Conservation (phyloP, 768 basidiomycete genomes). For the Pleurotus eryngii region DNA sequence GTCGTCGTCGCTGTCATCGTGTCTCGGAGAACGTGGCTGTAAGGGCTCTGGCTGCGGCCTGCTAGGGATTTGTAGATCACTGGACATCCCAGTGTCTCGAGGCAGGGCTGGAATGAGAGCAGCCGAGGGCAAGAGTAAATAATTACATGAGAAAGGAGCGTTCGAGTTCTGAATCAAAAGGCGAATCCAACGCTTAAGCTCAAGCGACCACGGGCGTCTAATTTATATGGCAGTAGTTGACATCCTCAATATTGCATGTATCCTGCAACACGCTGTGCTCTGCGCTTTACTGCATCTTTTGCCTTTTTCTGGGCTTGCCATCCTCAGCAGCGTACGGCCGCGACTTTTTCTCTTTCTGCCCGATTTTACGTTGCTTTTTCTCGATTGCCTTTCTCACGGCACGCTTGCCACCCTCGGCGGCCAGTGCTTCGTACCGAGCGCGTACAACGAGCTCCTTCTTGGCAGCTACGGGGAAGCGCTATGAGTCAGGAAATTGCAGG, state of each 20-base stretch:
- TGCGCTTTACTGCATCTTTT: constrained; percentile 9
- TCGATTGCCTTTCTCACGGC: constrained; percentile 88
- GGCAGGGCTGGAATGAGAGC: not conserved
- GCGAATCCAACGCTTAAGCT: not conserved
- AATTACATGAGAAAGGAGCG: not conserved
- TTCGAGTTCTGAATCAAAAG: not conserved
- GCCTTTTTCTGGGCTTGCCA: constrained; percentile 15
- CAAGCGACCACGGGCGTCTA: not conserved
- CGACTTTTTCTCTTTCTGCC: constrained; percentile 86
- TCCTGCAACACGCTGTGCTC: not conserved
- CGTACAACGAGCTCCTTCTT: constrained; percentile 71
- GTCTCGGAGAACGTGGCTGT: not conserved
- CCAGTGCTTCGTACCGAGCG: constrained; percentile 78
- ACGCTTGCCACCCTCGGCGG: constrained; percentile 68
- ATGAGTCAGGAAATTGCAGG: constrained; percentile 9
- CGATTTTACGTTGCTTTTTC: constrained; percentile 83
- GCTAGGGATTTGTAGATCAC: not conserved
- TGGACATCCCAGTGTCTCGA: not conserved
- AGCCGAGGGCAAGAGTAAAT: not conserved
- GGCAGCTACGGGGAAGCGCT: constrained; percentile 49
- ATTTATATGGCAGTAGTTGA: not conserved
- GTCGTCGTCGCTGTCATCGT: constrained; percentile 24
- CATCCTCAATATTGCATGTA: not conserved
- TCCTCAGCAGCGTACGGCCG: constrained; percentile 51
- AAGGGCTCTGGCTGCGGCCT: not conserved